Conservation (phyloP, 2,329 filamentous ascomycete genomes). For the Diatrype stigma region DNA sequence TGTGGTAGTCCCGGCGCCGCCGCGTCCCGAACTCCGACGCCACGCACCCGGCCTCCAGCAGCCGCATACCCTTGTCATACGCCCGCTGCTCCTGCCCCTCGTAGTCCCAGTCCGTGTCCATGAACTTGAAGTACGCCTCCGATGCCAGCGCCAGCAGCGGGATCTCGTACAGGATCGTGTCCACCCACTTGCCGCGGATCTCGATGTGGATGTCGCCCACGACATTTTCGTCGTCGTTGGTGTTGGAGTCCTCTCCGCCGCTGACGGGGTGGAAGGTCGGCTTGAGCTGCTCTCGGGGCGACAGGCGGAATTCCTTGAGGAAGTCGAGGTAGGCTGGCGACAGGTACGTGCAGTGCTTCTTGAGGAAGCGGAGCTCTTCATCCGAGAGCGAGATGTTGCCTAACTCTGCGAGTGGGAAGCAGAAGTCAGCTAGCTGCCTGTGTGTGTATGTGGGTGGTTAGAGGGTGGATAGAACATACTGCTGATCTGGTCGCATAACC, state of each 20-base stretch:
- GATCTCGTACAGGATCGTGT: conserved; percentile 97
- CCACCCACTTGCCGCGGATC: conserved; percentile 81
- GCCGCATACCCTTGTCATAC: conserved; percentile 69
- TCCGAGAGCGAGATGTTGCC: conserved; percentile 73
- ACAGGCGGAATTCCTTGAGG: conserved; percentile 75
- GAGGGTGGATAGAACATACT: conserved; percentile 48
- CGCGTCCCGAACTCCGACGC: conserved; percentile 94
- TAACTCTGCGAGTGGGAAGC: conserved; percentile 57
- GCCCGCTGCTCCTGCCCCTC: conserved; percentile 82
- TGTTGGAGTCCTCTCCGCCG: conserved; percentile 55
- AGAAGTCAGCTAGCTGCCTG: conserved; percentile 6
- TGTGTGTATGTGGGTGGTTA: conserved; percentile 7
- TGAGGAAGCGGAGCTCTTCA: conserved; percentile 77
- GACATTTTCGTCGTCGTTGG: conserved; percentile 60
- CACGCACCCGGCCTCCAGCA: conserved; percentile 79
- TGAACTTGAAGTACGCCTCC: conserved; percentile 96
- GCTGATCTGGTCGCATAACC: conserved; percentile 78
- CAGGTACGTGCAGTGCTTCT: conserved; percentile 76
- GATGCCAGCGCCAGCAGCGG: conserved; percentile 87
- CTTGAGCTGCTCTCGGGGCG: conserved; percentile 74
- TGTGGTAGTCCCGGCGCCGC: conserved; percentile 87
- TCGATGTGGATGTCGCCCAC: conserved; percentile 72
- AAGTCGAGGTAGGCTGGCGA: conserved; percentile 73
- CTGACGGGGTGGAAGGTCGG: conserved; percentile 59
- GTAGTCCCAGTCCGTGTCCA: conserved; percentile 89